phyloP scores from a whole-genome alignment of 169 alveolate genomes.

The Plasmodium knowlesi region DNA sequence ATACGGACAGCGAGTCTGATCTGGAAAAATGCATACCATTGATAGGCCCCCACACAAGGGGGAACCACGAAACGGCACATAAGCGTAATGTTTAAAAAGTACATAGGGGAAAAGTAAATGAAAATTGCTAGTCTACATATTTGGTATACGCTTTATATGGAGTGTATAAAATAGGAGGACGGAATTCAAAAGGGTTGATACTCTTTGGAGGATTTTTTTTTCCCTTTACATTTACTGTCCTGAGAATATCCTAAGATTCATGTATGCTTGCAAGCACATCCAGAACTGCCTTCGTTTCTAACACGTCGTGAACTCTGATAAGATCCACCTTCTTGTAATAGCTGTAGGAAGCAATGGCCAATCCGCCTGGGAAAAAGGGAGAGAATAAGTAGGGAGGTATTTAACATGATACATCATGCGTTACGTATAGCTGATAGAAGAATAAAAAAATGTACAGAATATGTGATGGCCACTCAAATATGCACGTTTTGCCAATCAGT shows the following conservation, averaged over 20 bases:
- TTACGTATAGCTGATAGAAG: not conserved
- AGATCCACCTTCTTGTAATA: constrained; percentile 54
- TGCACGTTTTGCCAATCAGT: not conserved
- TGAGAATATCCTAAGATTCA: not conserved
- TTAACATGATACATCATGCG: not conserved
- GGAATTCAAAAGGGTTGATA: not conserved
- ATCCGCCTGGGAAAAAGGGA: constrained; percentile 21
- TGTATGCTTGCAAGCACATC: constrained; percentile 46
- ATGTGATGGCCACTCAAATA: not conserved
- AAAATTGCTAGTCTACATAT: not conserved
- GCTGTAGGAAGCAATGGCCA: constrained; percentile 60
- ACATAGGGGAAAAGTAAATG: not conserved
- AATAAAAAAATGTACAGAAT: not conserved
- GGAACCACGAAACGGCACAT: not conserved
- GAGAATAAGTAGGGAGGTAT: not conserved
- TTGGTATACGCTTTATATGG: not conserved
- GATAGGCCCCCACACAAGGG: not conserved
- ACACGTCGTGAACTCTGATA: constrained; percentile 66
- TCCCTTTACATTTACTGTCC: not conserved
- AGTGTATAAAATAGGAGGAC: not conserved
- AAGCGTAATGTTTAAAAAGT: not conserved
- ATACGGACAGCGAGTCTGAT: not conserved
- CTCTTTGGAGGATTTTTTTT: not conserved
- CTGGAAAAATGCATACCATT: not conserved
- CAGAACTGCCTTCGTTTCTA: constrained; percentile 54